These are phyloP conservation scores for Apophysomyces trapeziformis DNA, from an alignment of 371 early-diverging fungal species.

Conservation along the genomic window DNA sequence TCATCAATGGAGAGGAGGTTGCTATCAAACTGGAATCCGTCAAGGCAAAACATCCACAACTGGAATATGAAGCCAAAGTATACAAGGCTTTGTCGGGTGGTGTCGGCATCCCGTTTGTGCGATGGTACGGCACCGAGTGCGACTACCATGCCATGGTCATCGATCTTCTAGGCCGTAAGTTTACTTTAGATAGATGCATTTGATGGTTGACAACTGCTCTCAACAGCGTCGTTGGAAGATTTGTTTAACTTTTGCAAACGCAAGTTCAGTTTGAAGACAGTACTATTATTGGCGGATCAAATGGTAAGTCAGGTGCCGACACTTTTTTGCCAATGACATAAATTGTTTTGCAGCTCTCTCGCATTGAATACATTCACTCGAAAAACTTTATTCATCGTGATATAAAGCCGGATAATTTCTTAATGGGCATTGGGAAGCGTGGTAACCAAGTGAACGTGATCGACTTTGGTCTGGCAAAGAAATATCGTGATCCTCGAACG, in stretches of 20 bases:
- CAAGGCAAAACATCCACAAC: slow-evolving; percentile 94
- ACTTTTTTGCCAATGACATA: slow-evolving; percentile 1
- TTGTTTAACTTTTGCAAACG: slow-evolving; percentile 98
- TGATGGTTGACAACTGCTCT: neutral
- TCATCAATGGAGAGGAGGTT: slow-evolving; percentile 94
- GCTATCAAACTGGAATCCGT: slow-evolving; percentile 96
- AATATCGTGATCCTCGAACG: slow-evolving; percentile 96
- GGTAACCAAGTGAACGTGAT: slow-evolving; percentile 98
- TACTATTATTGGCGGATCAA: slow-evolving; percentile 97
- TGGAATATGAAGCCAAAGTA: slow-evolving; percentile 97
- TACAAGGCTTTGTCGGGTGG: slow-evolving; percentile 95
- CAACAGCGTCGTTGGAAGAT: slow-evolving; percentile 88
- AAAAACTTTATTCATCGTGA: slow-evolving; percentile 83
- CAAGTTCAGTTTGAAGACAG: slow-evolving; percentile 98
- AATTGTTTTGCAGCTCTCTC: slow-evolving; percentile 71
- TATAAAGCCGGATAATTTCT: slow-evolving; percentile 98
- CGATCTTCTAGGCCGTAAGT: slow-evolving; percentile 95
- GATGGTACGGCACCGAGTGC: slow-evolving; percentile 91
- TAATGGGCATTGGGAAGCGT: slow-evolving; percentile 96
- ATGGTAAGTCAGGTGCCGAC: slow-evolving; percentile 68
- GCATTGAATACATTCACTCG: slow-evolving; percentile 97
- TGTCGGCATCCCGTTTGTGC: slow-evolving; percentile 95
- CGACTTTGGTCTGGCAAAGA: slow-evolving; percentile 99
- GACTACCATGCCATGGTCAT: slow-evolving; percentile 99
- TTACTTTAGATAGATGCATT: neutral